These are phyloP conservation scores for Arthrobotrys entomopaga DNA, from an alignment of 2,329 filamentous ascomycete genomes.

Conservation along the genomic window DNA sequence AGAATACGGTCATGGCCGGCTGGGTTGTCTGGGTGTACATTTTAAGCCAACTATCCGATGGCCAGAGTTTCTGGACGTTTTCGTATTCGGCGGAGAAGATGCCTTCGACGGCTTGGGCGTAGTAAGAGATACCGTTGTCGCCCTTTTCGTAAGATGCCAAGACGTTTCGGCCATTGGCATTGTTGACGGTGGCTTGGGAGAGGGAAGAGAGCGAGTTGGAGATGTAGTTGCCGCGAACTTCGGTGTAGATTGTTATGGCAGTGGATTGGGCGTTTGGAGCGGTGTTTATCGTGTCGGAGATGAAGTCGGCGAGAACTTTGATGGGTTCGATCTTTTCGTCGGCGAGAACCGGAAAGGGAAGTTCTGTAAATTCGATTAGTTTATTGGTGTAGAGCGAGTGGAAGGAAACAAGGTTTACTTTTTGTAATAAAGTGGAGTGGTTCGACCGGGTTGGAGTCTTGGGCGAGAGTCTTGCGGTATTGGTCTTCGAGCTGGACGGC, in stretches of 20 bases:
- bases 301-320: constrained; percentile 58
- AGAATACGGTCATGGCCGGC: constrained; percentile 80
- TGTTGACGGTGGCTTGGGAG: constrained; percentile 84
- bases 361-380: constrained; percentile 62
- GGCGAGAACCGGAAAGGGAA: constrained; percentile 81
- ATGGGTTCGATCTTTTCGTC: constrained; percentile 73
- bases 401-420: constrained; percentile 65
- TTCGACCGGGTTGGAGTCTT: constrained; percentile 83
- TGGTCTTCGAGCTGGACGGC: constrained; percentile 84
- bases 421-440: constrained; percentile 94
- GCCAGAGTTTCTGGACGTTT: constrained; percentile 87
- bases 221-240: constrained; percentile 88
- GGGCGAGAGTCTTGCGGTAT: constrained; percentile 80
- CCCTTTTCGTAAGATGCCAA: constrained; percentile 80
- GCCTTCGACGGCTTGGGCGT: constrained; percentile 85
- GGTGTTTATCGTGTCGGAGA: constrained; percentile 58
- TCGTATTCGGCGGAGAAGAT: constrained; percentile 90
- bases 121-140: constrained; percentile 89
- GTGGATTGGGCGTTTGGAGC: constrained; percentile 58
- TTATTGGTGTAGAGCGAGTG: constrained; percentile 24
- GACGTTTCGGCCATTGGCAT: constrained; percentile 75
- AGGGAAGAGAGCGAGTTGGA: constrained; percentile 83
- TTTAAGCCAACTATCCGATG: constrained; percentile 81
- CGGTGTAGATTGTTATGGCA: constrained; percentile 79
- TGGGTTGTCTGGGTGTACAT: constrained; percentile 84